phyloP scores from a whole-genome alignment of 306 rosid species.

The Bauhinia variegata region DNA sequence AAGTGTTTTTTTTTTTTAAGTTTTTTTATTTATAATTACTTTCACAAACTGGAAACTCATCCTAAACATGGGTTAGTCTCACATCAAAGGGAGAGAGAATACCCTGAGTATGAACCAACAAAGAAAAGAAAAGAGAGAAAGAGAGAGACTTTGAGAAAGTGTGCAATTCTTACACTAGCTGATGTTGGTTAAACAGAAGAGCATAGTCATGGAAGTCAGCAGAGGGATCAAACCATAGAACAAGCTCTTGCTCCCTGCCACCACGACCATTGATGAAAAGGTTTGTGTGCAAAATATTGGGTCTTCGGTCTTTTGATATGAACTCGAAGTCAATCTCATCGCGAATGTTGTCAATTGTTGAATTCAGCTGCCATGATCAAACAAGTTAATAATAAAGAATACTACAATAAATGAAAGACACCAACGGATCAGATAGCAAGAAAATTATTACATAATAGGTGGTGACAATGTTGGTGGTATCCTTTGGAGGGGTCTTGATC shows the following conservation, averaged over 20 bases:
- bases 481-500: not conserved
- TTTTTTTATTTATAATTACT: too few relatives aligned
- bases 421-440: not conserved
- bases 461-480: not conserved
- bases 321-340: conserved; percentile 42
- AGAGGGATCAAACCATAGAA: conserved; percentile 40
- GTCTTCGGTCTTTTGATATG: conserved; percentile 13
- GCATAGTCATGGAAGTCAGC: conserved; percentile 27
- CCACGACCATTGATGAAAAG: conserved; percentile 27
- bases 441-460: not conserved
- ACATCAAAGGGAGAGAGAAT: too few relatives aligned
- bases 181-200: conserved; percentile 40
- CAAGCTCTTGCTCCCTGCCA: conserved; percentile 32
- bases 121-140: too few relatives aligned
- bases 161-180: conserved; percentile 24
- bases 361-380: conserved; percentile 1
- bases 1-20: too few relatives aligned
- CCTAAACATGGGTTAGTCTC: too few relatives aligned
- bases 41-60: too few relatives aligned
- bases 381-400: too few relatives aligned
- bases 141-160: not conserved
- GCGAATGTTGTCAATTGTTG: not conserved
- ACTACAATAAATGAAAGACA: too few relatives aligned
- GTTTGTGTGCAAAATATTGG: conserved; percentile 19
- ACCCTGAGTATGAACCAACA: too few relatives aligned